Conservation (phyloP, 2,329 filamentous ascomycete genomes). For the Aspergillus amoenus region DNA sequence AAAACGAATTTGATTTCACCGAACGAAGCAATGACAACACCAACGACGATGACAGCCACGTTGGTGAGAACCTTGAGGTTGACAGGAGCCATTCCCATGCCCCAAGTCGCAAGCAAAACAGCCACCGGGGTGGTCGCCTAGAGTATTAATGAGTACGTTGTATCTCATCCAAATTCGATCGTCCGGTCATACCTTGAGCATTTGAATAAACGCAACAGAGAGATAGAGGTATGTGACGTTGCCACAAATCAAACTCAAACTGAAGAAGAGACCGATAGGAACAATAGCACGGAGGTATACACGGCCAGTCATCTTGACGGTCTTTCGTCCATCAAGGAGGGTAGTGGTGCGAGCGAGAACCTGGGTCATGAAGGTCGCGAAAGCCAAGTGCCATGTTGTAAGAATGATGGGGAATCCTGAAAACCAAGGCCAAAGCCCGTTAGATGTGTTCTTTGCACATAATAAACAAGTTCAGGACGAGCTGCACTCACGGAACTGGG, state of each 20-base stretch:
- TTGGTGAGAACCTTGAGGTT: constrained; percentile 88
- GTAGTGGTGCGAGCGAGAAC: constrained; percentile 85
- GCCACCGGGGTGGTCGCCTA: constrained; percentile 93
- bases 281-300: constrained; percentile 92
- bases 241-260: constrained; percentile 89
- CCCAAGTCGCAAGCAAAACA: constrained; percentile 86
- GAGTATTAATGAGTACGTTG: constrained; percentile 11
- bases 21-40: constrained; percentile 89
- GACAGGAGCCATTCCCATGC: constrained; percentile 77
- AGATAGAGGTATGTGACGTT: constrained; percentile 94
- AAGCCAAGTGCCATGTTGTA: constrained; percentile 92
- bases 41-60: constrained; percentile 89
- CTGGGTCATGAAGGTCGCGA: constrained; percentile 93
- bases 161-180: constrained; percentile 10
- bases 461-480: background rate
- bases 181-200: constrained; percentile 74
- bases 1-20: constrained; percentile 88
- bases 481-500: constrained; percentile 69
- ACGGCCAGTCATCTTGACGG: constrained; percentile 93
- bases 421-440: background rate
- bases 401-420: constrained; percentile 62
- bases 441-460: constrained; percentile 1
- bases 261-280: constrained; percentile 94
- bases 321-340: constrained; percentile 89
- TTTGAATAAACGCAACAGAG: constrained; percentile 95